phyloP scores from a whole-genome alignment of 176 grass and related monocot species.

The Olyra latifolia region DNA sequence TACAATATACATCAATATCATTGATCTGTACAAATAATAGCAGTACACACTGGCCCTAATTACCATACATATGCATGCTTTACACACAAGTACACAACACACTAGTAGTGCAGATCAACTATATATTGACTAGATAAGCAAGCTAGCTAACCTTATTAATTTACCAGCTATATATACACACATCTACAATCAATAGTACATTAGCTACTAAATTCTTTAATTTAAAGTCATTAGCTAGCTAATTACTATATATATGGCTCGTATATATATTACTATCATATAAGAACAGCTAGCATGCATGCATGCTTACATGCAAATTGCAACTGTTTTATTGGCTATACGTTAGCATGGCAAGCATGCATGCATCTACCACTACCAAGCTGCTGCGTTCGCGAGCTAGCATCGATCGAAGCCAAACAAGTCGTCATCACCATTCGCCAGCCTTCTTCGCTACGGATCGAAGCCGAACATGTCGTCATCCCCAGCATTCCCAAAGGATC shows the following conservation, averaged over 20 bases:
- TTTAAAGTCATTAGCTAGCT: not conserved
- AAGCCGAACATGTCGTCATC: constrained; percentile 34
- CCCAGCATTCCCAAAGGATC: constrained; percentile 18
- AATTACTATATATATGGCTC: not conserved
- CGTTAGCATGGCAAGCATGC: not conserved
- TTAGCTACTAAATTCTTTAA: not conserved
- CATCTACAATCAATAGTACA: not conserved
- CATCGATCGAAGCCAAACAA: too few species aligned
- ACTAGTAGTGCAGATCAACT: not conserved
- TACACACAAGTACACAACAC: not conserved
- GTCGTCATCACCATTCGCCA: too few species aligned
- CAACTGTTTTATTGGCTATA: not conserved
- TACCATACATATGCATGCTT: not conserved
- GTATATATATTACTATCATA: not conserved
- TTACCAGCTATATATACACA: not conserved
- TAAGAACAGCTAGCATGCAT: not conserved
- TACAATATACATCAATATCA: not conserved
- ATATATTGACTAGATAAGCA: not conserved
- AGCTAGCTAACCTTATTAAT: not conserved
- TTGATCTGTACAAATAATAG: not conserved
- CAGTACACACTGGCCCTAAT: not conserved
- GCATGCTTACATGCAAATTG: not conserved
- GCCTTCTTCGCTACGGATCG: constrained; percentile 7
- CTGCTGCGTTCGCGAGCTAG: too few species aligned
- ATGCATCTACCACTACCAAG: constrained; percentile 1